These are phyloP conservation scores for Bryoglossum gracile DNA, from an alignment of 495 filamentous ascomycete species.

Conservation along the genomic window DNA sequence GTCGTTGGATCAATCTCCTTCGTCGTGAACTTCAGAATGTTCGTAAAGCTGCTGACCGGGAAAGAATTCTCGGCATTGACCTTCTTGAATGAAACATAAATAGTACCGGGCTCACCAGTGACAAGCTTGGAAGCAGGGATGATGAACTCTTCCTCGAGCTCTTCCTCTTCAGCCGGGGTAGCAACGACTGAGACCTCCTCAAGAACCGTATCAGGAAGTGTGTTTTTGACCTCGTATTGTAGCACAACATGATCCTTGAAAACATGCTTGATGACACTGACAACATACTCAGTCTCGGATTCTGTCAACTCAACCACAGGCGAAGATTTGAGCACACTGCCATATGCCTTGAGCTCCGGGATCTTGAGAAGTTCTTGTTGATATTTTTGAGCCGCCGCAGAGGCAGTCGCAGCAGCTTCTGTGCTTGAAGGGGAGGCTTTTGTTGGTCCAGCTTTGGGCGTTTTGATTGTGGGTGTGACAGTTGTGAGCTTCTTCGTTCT, in stretches of 20 bases:
- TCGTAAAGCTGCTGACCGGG: conserved; percentile 74
- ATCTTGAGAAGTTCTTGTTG: conserved; percentile 78
- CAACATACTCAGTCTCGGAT: conserved; percentile 96
- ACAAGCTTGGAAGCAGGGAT: conserved; percentile 75
- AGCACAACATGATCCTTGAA: conserved; percentile 95
- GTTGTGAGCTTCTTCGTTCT: conserved; percentile 91
- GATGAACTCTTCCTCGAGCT: conserved; percentile 84
- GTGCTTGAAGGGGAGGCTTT: conserved; percentile 61
- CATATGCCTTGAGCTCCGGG: conserved; percentile 84
- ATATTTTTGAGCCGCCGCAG: conserved; percentile 78
- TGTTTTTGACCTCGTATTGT: conserved; percentile 98
- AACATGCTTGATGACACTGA: conserved; percentile 88
- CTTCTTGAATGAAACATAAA: conserved; percentile 94
- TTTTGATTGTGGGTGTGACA: conserved; percentile 89
- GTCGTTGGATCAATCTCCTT: conserved; percentile 98
- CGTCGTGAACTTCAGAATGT: conserved; percentile 91
- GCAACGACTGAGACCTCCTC: conserved; percentile 85
- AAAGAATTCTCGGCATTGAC: conserved; percentile 61
- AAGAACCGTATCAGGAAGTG: conserved; percentile 79
- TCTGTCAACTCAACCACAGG: conserved; percentile 84
- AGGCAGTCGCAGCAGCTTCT: conserved; percentile 63
- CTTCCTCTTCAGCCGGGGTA: conserved; percentile 78
- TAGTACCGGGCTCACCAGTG: conserved; percentile 78
- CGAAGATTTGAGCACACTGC: conserved; percentile 83
- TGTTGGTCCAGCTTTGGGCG: conserved; percentile 75